Evolutionary conservation across 768 basidiomycete species (phyloP).

Genomic region (Sistotremastrum niveocremeum): DNA sequence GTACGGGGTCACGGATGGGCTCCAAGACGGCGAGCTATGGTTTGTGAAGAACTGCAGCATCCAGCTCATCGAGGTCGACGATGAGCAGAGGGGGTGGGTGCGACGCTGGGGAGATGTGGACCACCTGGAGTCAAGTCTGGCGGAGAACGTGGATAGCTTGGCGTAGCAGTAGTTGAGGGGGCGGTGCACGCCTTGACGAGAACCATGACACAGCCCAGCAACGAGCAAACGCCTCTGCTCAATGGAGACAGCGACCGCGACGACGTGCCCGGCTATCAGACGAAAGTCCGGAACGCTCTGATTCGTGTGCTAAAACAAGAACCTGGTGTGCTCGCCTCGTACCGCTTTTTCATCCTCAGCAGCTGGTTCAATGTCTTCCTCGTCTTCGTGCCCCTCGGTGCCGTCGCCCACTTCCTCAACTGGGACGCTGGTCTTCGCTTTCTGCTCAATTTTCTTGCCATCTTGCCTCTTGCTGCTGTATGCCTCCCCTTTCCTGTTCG

Average conservation of each 20-base stretch:
- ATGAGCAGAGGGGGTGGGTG: conserved; percentile 25
- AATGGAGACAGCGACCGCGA: conserved; percentile 21
- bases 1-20: conserved; percentile 16
- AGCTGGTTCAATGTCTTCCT: conserved; percentile 68
- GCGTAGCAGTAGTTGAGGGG: background rate
- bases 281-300: background rate
- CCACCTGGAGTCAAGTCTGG: conserved; percentile 27
- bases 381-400: conserved; percentile 64
- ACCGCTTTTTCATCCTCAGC: conserved; percentile 44
- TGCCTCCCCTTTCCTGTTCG: conserved; percentile 4
- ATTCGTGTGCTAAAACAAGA: conserved; percentile 34
- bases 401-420: conserved; percentile 44
- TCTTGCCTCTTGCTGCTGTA: conserved; percentile 81
- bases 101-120: conserved; percentile 39
- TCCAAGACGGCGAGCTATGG: conserved; percentile 18
- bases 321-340: conserved; percentile 46
- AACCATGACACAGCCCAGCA: conserved; percentile 9
- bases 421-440: conserved; percentile 75
- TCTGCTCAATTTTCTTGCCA: conserved; percentile 64
- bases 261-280: conserved; percentile 27
- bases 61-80: conserved; percentile 41
- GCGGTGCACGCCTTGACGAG: background rate
- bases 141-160: background rate
- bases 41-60: conserved; percentile 40
- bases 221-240: conserved; percentile 38